phyloP scores from a whole-genome alignment of 768 basidiomycete species.

The Termitomyces sp. region DNA sequence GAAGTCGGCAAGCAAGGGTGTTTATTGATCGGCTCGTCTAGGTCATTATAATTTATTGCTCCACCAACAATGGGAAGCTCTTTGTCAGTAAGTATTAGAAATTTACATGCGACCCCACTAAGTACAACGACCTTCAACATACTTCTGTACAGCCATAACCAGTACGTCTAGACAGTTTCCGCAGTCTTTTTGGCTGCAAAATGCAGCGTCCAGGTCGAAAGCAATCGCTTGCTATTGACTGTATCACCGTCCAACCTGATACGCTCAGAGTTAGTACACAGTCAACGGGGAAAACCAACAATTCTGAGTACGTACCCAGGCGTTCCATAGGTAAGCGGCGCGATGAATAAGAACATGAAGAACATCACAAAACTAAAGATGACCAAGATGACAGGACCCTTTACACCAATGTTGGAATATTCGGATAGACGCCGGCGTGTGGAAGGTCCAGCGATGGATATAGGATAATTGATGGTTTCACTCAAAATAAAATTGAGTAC shows the following conservation, averaged over 20 bases:
- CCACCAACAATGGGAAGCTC: not conserved
- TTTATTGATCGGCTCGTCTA: conserved; percentile 3
- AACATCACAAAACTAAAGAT: conserved; percentile 58
- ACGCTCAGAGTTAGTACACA: conserved; percentile 15
- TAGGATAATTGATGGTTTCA: conserved; percentile 88
- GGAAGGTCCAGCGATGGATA: conserved; percentile 69
- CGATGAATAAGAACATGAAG: conserved; percentile 64
- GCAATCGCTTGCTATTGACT: conserved; percentile 78
- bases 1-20: conserved; percentile 1
- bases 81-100: conserved; percentile 4
- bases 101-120: conserved; percentile 12
- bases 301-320: conserved; percentile 62
- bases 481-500: conserved; percentile 87
- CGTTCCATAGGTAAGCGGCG: conserved; percentile 94
- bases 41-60: not conserved
- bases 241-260: conserved; percentile 75
- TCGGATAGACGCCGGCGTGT: conserved; percentile 49
- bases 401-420: conserved; percentile 72
- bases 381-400: conserved; percentile 62
- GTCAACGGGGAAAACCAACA: conserved; percentile 7
- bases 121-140: conserved; percentile 3
- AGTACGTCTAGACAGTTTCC: conserved; percentile 24
- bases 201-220: conserved; percentile 92
- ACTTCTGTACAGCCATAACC: not conserved
- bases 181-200: conserved; percentile 68